These are phyloP conservation scores for Catharanthus roseus DNA, from an alignment of 257 asterid genomes.

Conservation along the genomic window DNA sequence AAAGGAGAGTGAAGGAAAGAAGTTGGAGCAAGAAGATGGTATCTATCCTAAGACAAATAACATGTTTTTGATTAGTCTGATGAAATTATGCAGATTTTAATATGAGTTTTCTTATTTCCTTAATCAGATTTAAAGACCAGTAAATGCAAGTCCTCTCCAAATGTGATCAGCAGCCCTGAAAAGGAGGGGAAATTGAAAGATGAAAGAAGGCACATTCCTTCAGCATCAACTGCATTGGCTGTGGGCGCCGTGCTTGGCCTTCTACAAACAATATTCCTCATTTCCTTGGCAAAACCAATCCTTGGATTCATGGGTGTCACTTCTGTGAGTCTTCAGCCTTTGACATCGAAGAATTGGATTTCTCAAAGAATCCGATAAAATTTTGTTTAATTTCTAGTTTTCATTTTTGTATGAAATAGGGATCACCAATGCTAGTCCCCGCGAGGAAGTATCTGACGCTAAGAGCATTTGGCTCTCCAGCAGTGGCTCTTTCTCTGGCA, in stretches of 20 bases:
- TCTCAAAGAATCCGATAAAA: not conserved
- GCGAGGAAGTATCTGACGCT: constrained; percentile 66
- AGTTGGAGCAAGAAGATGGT: constrained; percentile 28
- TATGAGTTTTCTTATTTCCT: not conserved
- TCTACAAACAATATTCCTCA: constrained; percentile 59
- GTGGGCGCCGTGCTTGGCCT: constrained; percentile 72
- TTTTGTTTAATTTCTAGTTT: not conserved
- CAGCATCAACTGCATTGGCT: constrained; percentile 87
- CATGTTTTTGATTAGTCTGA: not conserved
- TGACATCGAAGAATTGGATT: not conserved
- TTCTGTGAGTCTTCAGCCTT: constrained; percentile 35
- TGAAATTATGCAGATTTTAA: too few relatives aligned
- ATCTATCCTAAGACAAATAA: not conserved
- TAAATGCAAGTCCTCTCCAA: constrained; percentile 25
- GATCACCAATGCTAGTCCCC: constrained; percentile 73
- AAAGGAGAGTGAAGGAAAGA: constrained; percentile 17
- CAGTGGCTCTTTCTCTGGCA: constrained; percentile 93
- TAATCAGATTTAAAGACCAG: constrained; percentile 22
- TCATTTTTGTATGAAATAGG: constrained; percentile 32
- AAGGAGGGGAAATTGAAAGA: constrained; percentile 14
- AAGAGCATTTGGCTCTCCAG: constrained; percentile 92
- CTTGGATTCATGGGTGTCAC: constrained; percentile 81
- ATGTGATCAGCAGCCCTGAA: constrained; percentile 10
- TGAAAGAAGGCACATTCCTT: constrained; percentile 59
- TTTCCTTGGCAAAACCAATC: constrained; percentile 58